Percentiles rank a stretch among this genome's conserved stretches.
Conservation (phyloP, 768 basidiomycete genomes). For the Myochromella boudieri region DNA sequence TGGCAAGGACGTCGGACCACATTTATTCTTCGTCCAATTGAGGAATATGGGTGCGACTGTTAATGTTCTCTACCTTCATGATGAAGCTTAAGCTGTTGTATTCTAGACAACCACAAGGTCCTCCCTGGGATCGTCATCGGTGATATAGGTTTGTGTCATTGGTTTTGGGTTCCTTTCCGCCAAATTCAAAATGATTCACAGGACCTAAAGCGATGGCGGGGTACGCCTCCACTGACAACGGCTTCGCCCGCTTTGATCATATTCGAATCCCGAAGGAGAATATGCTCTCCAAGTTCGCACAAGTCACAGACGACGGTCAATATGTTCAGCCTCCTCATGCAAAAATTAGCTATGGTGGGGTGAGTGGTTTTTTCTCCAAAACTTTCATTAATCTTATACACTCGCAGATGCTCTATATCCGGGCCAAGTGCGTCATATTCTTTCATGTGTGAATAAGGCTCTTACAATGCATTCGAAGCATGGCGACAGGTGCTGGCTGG, state of each 20-base stretch:
- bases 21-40: constrained; percentile 74
- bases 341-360: constrained; percentile 75
- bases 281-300: constrained; percentile 77
- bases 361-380: constrained; percentile 30
- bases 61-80: not conserved
- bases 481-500: constrained; percentile 66
- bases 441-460: not conserved
- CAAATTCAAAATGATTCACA: constrained; percentile 16
- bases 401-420: constrained; percentile 70
- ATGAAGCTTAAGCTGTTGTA: constrained; percentile 1
- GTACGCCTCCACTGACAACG: constrained; percentile 57
- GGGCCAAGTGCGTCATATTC: constrained; percentile 48
- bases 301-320: constrained; percentile 60
- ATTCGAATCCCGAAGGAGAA: constrained; percentile 66
- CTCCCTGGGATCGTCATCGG: constrained; percentile 65
- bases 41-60: constrained; percentile 53
- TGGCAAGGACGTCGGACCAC: constrained; percentile 64
- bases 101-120: constrained; percentile 54
- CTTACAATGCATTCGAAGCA: constrained; percentile 36
- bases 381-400: not conserved
- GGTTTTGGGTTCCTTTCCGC: not conserved
- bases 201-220: constrained; percentile 61
- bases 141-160: constrained; percentile 59
- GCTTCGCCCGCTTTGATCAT: constrained; percentile 65
- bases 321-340: constrained; percentile 71